Evolutionary conservation across 2,329 filamentous ascomycete genomes (phyloP), one percentile per base, ranked within the genome.

Genomic region (Colletotrichum lentis): DNA sequence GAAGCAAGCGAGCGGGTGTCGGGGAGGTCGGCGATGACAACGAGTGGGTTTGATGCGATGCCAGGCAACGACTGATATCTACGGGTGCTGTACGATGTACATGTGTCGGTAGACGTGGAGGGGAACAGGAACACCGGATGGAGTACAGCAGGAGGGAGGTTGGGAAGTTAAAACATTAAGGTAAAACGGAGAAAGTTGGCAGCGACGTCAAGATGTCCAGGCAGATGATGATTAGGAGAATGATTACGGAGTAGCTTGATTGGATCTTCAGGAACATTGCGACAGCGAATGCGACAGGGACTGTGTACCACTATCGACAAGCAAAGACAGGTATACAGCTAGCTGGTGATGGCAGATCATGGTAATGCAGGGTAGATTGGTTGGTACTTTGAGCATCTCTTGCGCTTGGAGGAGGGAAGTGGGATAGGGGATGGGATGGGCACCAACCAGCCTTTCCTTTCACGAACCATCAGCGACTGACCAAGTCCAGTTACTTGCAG

Each of bases 1-100:
- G 47, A 61, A 64, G 65, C 52, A 61, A 64, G 65, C 52, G 66
- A 61, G 31, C 56, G 56, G 64, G 59, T 35, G 65, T 47, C 35
- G 49, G 62, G 50, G 49, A 52, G 39, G 39, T 60, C 49, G 41
- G 65, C 31, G 49, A 37, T 43, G 35, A 44, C 5, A 60, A 43
- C 55, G 49, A 65, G 55, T 39, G 66, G 43, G 47, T 49, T 52
- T 22, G 27, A 37, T 43, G 14, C 4, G 22, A 50, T 27, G 56
- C n/a, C 20, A 12, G 57, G 50, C 24, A 61, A 60, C 46, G 16
- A 50, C 37, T 31, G 56, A 24, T 18, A 35, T 35, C 31, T 35
- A 35, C 31, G 10, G 31, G 31, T 35, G 7, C 31, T 35, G 31
- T 35, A 10, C 31, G 31, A 35, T 35, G 31, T 35, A 35, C 31